A percentile compares a stretch with the other conserved stretches of the same genome.
Evolutionary conservation across 2,329 filamentous ascomycete species (phyloP).

Genomic region (Akanthomyces lecanii): DNA sequence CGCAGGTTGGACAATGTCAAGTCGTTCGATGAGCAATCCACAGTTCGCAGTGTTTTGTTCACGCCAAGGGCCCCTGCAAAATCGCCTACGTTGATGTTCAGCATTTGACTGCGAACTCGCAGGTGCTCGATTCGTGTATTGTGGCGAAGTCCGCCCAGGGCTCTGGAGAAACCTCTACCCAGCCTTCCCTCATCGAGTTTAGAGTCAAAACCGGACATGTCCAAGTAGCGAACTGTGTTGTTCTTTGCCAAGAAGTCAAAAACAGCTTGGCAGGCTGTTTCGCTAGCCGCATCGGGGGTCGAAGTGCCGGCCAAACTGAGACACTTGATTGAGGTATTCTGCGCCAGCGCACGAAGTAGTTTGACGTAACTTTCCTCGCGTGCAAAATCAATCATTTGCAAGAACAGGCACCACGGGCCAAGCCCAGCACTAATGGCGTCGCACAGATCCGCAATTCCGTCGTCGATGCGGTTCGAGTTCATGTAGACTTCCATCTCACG

Average conservation of each 20-base stretch:
- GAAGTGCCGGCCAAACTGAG: conserved; percentile 53
- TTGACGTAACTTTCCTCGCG: conserved; percentile 48
- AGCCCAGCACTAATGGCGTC: conserved; percentile 43
- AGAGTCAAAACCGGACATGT: conserved; percentile 53
- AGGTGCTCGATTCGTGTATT: conserved; percentile 46
- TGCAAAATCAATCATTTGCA: conserved; percentile 56
- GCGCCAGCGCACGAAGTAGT: conserved; percentile 45
- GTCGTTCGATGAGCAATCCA: conserved; percentile 53
- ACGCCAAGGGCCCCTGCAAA: conserved; percentile 46
- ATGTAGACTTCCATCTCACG: conserved; percentile 46
- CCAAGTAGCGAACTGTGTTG: conserved; percentile 47
- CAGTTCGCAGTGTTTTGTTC: conserved; percentile 46
- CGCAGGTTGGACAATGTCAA: conserved; percentile 50
- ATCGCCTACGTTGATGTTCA: conserved; percentile 50
- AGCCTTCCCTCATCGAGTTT: conserved; percentile 56
- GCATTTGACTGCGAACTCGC: conserved; percentile 52
- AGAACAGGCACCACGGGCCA: conserved; percentile 46
- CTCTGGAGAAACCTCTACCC: conserved; percentile 48
- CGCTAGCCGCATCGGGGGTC: conserved; percentile 42
- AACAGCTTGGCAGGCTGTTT: conserved; percentile 44
- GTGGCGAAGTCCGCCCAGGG: conserved; percentile 43
- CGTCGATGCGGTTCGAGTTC: conserved; percentile 50
- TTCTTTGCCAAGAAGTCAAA: conserved; percentile 50
- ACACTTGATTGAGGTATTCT: conserved; percentile 47
- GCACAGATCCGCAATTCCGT: conserved; percentile 47